Base-by-base conservation (phyloP, 2,329 filamentous ascomycete species). In the Fusarium verticillioides region DNA sequence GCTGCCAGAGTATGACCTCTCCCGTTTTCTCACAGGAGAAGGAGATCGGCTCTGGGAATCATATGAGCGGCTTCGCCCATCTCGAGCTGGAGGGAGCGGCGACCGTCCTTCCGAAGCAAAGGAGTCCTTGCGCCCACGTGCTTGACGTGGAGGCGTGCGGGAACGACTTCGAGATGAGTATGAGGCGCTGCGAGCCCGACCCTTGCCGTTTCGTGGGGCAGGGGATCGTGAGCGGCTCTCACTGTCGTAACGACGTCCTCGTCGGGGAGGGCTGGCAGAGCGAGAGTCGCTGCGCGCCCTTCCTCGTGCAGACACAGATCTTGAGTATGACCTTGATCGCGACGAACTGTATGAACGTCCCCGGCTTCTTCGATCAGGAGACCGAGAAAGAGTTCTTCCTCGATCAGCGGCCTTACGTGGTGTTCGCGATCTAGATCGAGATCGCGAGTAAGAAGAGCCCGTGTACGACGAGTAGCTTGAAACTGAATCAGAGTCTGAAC, bases 381-480 rank as follows among this genome's bases (percentile, higher is more conserved):
- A 77, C 32, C 78, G 76, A 19, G 80, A 81, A 28, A 72, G 54
- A 4, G 79, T 74, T n/a, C 80, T 75, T 26, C 79, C 78, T 37
- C 79, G 74, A 10, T 73, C 78, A 40, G 54, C 63, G 19, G 61
- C 76, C 49, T 71, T 70, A 42, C 75, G 72, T 64, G 77, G 81
- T 21, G 85, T 83, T 46, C 83, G 80, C 39, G 86, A 86, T 58
- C 84, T 80, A 18, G 87, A 87, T 39, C 82, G 81, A 39, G 86
- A 87, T 56, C 85, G 81, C 5, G 86, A 91, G 79, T 89, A 89
- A 18, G 88, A 90, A 10, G 89, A 91, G 49, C 88, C 87, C 2
- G 88, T 89, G 79, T 94, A 93, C 26, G 93, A 94, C 1, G 92
- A 94, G 79, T 95, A 96, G 82, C 92, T 94, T 13, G 92, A 94